Evolutionary conservation across 805 yeast species (phyloP).

Genomic region (Pichia kluyveri): DNA sequence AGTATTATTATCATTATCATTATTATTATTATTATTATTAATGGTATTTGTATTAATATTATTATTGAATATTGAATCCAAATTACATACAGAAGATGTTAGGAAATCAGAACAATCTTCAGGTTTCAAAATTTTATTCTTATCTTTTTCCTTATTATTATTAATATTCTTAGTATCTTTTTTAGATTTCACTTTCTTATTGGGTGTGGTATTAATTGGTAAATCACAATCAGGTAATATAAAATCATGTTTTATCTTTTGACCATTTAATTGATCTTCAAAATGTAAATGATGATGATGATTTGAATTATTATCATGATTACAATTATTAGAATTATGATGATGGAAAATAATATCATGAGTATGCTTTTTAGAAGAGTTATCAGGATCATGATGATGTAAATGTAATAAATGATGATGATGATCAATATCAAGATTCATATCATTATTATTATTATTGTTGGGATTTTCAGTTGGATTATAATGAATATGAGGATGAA

Average conservation of each 20-base stretch:
- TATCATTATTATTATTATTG: background rate
- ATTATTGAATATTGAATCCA: background rate
- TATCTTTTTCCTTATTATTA: background rate
- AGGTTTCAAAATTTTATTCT: background rate
- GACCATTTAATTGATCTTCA: conserved; percentile 21
- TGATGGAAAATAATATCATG: conserved; percentile 13
- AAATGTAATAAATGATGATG: conserved; percentile 13
- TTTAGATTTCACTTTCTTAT: background rate
- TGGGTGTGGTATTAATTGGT: too few species aligned
- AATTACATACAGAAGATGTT: conserved; percentile 6
- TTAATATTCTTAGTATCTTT: background rate
- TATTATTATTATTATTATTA: background rate
- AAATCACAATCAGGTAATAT: conserved; percentile 19
- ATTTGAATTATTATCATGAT: conserved; percentile 1
- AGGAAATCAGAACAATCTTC: conserved; percentile 6
- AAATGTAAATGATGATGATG: conserved; percentile 26
- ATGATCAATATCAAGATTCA: background rate
- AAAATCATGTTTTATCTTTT: conserved; percentile 19
- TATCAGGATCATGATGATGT: conserved; percentile 10
- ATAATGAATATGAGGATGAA: background rate
- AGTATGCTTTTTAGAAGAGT: conserved; percentile 6
- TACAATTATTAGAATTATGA: conserved; percentile 6
- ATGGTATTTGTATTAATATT: background rate
- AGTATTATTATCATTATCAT: background rate
- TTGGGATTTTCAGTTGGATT: background rate